Evolutionary conservation across 2,329 filamentous ascomycete species (phyloP).

Genomic region (Lomentospora prolificans): DNA sequence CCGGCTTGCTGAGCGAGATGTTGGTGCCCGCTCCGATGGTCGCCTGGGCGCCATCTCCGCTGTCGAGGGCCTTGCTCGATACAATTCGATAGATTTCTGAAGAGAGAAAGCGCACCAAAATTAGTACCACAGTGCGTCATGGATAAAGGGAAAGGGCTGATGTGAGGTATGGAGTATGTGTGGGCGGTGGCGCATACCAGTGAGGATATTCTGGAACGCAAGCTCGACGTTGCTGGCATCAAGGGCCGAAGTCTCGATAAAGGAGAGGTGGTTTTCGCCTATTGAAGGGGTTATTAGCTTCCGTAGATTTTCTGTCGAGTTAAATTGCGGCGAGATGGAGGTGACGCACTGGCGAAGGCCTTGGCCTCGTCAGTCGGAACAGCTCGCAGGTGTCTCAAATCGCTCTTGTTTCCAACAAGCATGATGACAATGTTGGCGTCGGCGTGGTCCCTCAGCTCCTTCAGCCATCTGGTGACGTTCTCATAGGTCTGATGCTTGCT

Average conservation of each 20-base stretch:
- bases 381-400: constrained; percentile 96
- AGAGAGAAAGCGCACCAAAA: constrained; percentile 4
- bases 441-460: constrained; percentile 94
- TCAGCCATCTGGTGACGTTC: constrained; percentile 97
- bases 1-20: constrained; percentile 79
- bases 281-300: constrained; percentile 8
- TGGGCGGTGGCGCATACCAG: constrained; percentile 50
- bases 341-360: constrained; percentile 76
- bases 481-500: constrained; percentile 99
- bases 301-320: neutral
- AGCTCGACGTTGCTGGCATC: constrained; percentile 99
- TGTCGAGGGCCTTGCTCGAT: constrained; percentile 92
- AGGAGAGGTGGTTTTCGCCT: constrained; percentile 97
- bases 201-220: constrained; percentile 98
- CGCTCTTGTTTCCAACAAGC: constrained; percentile 99
- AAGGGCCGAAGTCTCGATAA: constrained; percentile 97
- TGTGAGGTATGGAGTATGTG: neutral
- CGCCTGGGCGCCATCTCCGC: constrained; percentile 71
- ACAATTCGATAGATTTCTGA: constrained; percentile 99
- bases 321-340: neutral
- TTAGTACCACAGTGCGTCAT: constrained; percentile 9
- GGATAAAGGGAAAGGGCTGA: neutral
- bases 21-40: constrained; percentile 71
- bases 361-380: constrained; percentile 98
- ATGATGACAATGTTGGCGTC: constrained; percentile 99